Conservation (phyloP, 2,329 filamentous ascomycete species). For the Pestalotiopsis sp. region DNA sequence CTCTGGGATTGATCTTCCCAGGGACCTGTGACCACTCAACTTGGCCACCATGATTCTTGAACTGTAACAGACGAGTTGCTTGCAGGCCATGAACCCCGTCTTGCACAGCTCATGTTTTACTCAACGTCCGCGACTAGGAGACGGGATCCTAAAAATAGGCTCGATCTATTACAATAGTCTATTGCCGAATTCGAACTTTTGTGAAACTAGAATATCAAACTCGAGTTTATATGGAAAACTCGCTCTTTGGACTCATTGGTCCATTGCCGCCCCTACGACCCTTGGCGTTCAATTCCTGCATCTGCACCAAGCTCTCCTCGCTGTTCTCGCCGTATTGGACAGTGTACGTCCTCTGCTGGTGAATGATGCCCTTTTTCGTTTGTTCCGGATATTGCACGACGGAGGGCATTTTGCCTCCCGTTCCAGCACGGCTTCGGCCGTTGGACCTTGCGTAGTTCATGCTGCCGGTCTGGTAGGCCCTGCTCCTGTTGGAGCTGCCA, state of each 20-base stretch:
- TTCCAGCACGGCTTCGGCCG: conserved; percentile 1
- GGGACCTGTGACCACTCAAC: no score
- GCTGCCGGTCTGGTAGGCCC: background rate
- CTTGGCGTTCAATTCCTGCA: conserved; percentile 5
- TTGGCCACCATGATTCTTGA: no score
- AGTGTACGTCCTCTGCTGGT: conserved; percentile 1
- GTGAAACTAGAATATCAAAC: background rate
- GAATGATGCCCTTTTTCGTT: conserved; percentile 1
- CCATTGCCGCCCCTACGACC: background rate
- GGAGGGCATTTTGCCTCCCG: background rate
- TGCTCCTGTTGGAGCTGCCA: background rate
- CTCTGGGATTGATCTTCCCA: no score
- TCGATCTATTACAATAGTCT: background rate
- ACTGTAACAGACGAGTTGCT: no score
- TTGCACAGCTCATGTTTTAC: no score
- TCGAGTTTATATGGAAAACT: background rate
- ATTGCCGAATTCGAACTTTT: background rate
- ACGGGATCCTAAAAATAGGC: no score
- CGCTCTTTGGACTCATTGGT: background rate
- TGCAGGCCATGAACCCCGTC: no score
- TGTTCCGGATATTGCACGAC: background rate
- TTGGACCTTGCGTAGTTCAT: background rate
- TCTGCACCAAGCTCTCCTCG: conserved; percentile 1
- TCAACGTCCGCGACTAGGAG: no score
- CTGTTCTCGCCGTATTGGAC: conserved; percentile 5